A percentile compares a stretch with the other conserved stretches of the same genome.
phyloP scores from a whole-genome alignment of 2,329 filamentous ascomycete species.

The Diplocarpon rosae region DNA sequence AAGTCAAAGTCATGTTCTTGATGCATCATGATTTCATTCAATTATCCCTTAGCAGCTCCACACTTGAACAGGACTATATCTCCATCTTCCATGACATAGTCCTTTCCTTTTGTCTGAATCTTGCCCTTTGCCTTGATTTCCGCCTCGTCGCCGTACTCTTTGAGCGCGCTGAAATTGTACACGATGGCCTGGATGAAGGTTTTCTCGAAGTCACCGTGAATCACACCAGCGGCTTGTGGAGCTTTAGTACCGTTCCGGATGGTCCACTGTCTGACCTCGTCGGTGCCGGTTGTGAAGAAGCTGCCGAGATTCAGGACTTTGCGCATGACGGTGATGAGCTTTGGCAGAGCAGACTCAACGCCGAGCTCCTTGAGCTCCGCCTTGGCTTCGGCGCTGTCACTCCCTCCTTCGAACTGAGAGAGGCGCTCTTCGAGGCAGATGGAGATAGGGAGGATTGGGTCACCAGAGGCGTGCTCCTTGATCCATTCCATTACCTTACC shows the following conservation, averaged over 20 bases:
- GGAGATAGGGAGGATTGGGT: conserved; percentile 88
- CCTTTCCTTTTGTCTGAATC: conserved; percentile 97
- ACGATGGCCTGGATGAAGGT: conserved; percentile 96
- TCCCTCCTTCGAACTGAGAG: conserved; percentile 64
- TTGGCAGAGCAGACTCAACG: conserved; percentile 80
- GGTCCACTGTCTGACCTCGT: conserved; percentile 98
- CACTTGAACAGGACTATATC: conserved; percentile 31
- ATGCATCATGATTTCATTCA: not conserved
- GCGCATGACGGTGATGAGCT: conserved; percentile 88
- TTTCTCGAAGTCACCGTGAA: conserved; percentile 98
- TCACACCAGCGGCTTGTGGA: conserved; percentile 94
- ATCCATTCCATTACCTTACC: conserved; percentile 91
- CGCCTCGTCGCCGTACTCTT: conserved; percentile 80
- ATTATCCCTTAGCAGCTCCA: conserved; percentile 23
- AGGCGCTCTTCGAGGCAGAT: conserved; percentile 89
- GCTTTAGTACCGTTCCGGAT: conserved; percentile 93
- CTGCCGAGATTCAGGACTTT: conserved; percentile 80
- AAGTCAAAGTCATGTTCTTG: not conserved
- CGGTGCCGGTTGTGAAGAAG: conserved; percentile 94
- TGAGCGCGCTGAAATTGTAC: conserved; percentile 75
- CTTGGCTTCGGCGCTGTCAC: conserved; percentile 44
- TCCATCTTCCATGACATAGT: conserved; percentile 81
- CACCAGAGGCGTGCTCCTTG: conserved; percentile 76
- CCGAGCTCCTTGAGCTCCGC: conserved; percentile 86
- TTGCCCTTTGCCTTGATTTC: conserved; percentile 91